Conservation (phyloP, 139 green algal species). For the Tetratostichococcus sp. region DNA sequence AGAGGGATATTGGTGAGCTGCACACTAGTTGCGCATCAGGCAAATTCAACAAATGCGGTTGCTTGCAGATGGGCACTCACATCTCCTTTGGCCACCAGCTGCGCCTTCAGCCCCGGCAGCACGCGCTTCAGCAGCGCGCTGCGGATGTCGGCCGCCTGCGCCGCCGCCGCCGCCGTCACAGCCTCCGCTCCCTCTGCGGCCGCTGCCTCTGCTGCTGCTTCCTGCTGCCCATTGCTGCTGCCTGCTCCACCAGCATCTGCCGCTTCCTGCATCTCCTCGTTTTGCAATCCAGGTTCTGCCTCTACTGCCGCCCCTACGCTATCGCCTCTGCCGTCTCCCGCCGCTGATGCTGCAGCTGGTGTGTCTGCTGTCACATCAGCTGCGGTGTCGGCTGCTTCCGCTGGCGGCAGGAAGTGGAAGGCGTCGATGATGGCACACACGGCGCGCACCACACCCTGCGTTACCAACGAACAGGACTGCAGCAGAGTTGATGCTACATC, state of each 20-base stretch:
- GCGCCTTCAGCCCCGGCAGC: slow-evolving; percentile 55
- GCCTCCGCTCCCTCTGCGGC: not conserved
- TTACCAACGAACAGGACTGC: no score
- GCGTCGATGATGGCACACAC: slow-evolving; percentile 74
- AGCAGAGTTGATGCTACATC: no score
- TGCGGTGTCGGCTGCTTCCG: slow-evolving; percentile 9
- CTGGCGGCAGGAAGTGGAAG: slow-evolving; percentile 68
- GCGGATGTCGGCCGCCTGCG: not conserved
- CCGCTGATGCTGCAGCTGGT: not conserved
- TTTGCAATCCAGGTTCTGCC: slow-evolving; percentile 2
- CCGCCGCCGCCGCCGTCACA: no score
- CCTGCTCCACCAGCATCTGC: not conserved
- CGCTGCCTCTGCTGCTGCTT: slow-evolving; percentile 2
- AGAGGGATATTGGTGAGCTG: no score
- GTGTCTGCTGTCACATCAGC: not conserved
- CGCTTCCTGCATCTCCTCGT: not conserved
- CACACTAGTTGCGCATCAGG: no score
- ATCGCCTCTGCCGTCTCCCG: slow-evolving; percentile 1
- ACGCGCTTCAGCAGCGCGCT: slow-evolving; percentile 22
- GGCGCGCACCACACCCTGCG: slow-evolving; percentile 48
- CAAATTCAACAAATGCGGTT: no score
- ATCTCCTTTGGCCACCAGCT: slow-evolving; percentile 40
- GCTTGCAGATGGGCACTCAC: not conserved
- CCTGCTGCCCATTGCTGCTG: not conserved
- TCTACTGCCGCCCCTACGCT: slow-evolving; percentile 1